Evolutionary conservation across 352 stramenopile genomes (phyloP).

Genomic region (Pythium plurisporium): DNA sequence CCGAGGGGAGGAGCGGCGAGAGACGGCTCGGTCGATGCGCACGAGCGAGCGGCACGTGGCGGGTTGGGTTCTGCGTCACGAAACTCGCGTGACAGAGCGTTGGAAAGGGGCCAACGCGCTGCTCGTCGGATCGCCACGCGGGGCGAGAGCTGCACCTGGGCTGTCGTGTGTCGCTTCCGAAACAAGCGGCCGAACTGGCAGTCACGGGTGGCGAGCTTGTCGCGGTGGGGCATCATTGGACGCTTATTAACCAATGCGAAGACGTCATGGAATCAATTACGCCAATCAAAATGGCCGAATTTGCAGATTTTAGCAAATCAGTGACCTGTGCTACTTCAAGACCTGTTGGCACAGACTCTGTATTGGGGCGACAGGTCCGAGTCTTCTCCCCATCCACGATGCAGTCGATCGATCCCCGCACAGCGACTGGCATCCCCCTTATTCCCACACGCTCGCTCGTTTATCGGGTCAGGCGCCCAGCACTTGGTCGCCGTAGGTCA

Average conservation of each 20-base stretch:
- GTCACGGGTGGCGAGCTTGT: conserved; percentile 8
- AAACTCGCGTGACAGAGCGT: not conserved
- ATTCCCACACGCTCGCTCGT: too few relatives aligned
- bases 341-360: too few relatives aligned
- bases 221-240: not conserved
- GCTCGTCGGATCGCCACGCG: conserved; percentile 13
- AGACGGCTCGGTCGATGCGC: not conserved
- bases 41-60: too few relatives aligned
- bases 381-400: too few relatives aligned
- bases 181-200: conserved; percentile 21
- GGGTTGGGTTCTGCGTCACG: too few relatives aligned
- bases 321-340: too few relatives aligned
- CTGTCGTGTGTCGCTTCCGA: conserved; percentile 16
- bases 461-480: conserved; percentile 27
- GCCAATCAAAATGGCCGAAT: too few relatives aligned
- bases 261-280: conserved; percentile 1
- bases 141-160: not conserved
- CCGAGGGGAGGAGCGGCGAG: too few relatives aligned
- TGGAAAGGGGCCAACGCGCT: not conserved
- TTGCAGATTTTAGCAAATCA: too few relatives aligned
- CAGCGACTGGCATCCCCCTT: too few relatives aligned
- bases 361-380: too few relatives aligned
- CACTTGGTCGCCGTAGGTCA: conserved; percentile 67
- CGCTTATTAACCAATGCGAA: conserved; percentile 15
- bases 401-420: too few relatives aligned